Conservation (phyloP, 306 rosid species). For the Corylus americana region DNA sequence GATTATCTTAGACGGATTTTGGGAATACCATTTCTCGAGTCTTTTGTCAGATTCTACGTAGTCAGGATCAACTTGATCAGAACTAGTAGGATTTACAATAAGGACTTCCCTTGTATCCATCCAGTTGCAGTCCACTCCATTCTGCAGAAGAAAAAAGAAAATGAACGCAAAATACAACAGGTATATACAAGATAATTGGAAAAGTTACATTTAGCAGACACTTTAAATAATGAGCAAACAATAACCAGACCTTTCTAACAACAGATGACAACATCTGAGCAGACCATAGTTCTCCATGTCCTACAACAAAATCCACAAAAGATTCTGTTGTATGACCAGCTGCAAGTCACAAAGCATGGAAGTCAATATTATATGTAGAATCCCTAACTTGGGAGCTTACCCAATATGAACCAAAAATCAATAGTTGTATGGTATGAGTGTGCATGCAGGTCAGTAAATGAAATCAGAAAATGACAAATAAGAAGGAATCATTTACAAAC, state of each 20-base stretch:
- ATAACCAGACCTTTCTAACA: slow-evolving; percentile 67
- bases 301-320: slow-evolving; percentile 93
- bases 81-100: slow-evolving; percentile 77
- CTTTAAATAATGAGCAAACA: slow-evolving; percentile 13
- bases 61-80: slow-evolving; percentile 98
- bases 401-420: slow-evolving; percentile 6
- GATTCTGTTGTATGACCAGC: slow-evolving; percentile 99
- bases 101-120: slow-evolving; percentile 99
- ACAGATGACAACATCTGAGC: slow-evolving; percentile 81
- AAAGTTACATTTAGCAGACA: slow-evolving; percentile 2
- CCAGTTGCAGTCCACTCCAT: slow-evolving; percentile 83
- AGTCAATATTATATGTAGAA: slow-evolving; percentile 26
- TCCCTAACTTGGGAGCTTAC: slow-evolving; percentile 19
- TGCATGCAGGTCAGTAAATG: not conserved
- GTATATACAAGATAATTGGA: slow-evolving; percentile 21
- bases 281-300: slow-evolving; percentile 99
- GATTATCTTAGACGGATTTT: slow-evolving; percentile 65
- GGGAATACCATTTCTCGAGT: slow-evolving; percentile 78
- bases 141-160: slow-evolving; percentile 42
- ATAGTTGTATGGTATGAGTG: not conserved
- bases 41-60: slow-evolving; percentile 61
- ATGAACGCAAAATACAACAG: slow-evolving; percentile 10
- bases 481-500: not conserved
- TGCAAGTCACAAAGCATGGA: slow-evolving; percentile 47
- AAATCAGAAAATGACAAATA: not conserved